A percentile compares a stretch with the other conserved stretches of the same genome.
Evolutionary conservation across 2,329 filamentous ascomycete species (phyloP).

Genomic region (Nemania sp.): DNA sequence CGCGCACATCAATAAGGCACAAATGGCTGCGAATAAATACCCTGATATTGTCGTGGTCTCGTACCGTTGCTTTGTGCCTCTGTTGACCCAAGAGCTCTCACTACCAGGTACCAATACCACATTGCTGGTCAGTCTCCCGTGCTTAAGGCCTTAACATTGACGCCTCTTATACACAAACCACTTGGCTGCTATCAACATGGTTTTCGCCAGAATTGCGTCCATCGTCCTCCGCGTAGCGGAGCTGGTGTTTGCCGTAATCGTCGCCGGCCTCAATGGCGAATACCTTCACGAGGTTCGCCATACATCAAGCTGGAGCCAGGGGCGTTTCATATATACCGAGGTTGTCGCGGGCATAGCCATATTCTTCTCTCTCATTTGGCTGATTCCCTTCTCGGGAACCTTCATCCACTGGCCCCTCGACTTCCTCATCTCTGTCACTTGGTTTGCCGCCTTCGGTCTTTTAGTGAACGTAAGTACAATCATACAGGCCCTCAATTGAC

Average conservation of each 20-base stretch:
- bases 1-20: not conserved
- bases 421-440: constrained; percentile 67
- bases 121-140: not conserved
- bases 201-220: constrained; percentile 57
- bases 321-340: constrained; percentile 75
- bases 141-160: not conserved
- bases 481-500: not conserved
- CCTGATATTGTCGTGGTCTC: not conserved
- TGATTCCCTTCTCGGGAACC: constrained; percentile 68
- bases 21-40: constrained; percentile 19
- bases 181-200: constrained; percentile 44
- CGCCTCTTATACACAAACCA: not conserved
- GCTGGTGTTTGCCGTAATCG: constrained; percentile 71
- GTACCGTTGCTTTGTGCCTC: not conserved
- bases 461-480: constrained; percentile 59
- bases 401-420: constrained; percentile 75
- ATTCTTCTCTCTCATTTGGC: constrained; percentile 69
- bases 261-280: constrained; percentile 69
- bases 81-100: not conserved
- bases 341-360: constrained; percentile 71
- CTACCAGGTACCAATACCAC: not conserved
- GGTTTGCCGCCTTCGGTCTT: constrained; percentile 71
- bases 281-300: constrained; percentile 59
- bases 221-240: constrained; percentile 63
- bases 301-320: constrained; percentile 56